Conservation (phyloP, 805 yeast genomes). For the Candida bentonensis region DNA sequence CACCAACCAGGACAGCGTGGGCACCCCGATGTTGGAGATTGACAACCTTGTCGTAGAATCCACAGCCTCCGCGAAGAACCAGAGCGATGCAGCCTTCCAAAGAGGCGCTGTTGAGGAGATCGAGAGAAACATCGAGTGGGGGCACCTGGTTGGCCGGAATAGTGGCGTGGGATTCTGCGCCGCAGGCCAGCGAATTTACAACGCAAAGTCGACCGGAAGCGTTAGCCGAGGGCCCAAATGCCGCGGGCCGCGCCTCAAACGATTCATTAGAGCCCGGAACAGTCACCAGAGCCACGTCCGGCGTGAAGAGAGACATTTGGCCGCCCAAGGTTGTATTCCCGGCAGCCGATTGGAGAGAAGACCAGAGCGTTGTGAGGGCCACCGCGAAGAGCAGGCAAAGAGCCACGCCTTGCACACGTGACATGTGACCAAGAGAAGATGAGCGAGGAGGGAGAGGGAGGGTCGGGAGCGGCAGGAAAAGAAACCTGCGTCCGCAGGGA, state of each 20-base stretch:
- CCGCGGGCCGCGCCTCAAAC: conserved; percentile 23
- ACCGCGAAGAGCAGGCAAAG: neutral
- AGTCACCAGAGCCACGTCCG: neutral
- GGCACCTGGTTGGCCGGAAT: too few relatives aligned
- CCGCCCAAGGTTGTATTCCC: neutral
- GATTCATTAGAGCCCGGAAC: neutral
- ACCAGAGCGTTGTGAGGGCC: neutral
- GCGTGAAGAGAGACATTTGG: neutral
- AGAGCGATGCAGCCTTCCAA: conserved; percentile 22
- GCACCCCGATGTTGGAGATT: conserved; percentile 34
- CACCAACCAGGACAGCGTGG: conserved; percentile 40
- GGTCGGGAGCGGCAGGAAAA: too few relatives aligned
- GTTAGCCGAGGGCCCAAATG: conserved; percentile 21
- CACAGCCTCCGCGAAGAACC: conserved; percentile 37
- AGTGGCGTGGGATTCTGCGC: conserved; percentile 8
- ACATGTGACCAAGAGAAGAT: too few relatives aligned
- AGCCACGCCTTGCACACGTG: neutral
- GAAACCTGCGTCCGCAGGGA: too few relatives aligned
- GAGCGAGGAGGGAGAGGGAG: too few relatives aligned
- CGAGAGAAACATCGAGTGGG: too few relatives aligned
- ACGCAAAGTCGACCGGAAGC: conserved; percentile 12
- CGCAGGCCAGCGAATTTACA: conserved; percentile 15
- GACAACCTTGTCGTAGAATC: conserved; percentile 38
- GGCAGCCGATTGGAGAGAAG: neutral
- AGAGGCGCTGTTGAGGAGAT: too few relatives aligned